Percentiles rank a stretch among this genome's conserved stretches.
phyloP scores from a whole-genome alignment of 768 basidiomycete genomes.

The Trametes cingulata region DNA sequence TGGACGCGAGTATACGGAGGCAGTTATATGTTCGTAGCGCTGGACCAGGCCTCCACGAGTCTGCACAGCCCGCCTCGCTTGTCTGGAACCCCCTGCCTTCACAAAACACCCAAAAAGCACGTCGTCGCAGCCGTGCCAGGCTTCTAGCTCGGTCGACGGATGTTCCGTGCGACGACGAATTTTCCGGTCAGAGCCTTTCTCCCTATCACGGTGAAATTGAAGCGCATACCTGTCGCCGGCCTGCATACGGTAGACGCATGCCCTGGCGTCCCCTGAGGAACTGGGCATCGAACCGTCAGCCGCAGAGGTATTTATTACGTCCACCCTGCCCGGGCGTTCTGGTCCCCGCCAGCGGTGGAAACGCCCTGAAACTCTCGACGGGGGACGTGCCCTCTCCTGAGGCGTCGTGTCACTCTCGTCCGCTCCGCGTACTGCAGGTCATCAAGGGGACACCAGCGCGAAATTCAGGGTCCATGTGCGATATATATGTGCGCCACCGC shows the following conservation, averaged over 20 bases:
- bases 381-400: background rate
- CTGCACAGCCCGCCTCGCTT: too few species aligned
- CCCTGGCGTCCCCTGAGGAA: background rate
- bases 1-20: too few species aligned
- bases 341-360: conserved; percentile 5
- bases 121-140: background rate
- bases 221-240: background rate
- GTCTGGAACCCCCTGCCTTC: too few species aligned
- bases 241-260: background rate
- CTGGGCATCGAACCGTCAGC: background rate
- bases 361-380: background rate
- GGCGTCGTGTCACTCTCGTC: background rate
- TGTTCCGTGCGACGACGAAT: background rate
- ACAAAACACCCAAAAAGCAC: too few species aligned
- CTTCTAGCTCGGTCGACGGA: background rate
- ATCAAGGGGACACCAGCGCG: background rate
- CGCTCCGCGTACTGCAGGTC: background rate
- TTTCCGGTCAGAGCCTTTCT: background rate
- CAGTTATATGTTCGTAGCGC: too few species aligned
- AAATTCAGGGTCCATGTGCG: background rate
- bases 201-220: background rate
- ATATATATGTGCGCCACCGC: background rate
- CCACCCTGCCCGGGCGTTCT: background rate
- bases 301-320: background rate
- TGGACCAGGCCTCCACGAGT: too few species aligned